phyloP scores from a whole-genome alignment of 345 rosid genomes.

The Eucalyptus sp. region DNA sequence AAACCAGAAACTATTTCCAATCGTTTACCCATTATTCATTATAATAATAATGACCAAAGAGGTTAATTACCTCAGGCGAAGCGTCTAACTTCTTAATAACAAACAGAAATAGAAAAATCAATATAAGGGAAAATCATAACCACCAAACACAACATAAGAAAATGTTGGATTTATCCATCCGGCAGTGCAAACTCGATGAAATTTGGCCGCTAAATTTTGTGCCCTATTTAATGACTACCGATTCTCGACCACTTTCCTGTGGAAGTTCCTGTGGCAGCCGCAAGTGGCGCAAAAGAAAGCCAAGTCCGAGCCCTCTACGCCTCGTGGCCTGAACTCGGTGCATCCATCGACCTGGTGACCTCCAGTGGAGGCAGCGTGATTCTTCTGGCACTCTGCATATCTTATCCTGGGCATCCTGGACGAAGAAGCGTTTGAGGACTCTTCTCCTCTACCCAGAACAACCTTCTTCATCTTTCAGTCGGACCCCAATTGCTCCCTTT shows the following conservation, averaged over 20 bases:
- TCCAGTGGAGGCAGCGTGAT: background rate
- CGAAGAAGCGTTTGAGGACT: background rate
- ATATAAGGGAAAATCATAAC: background rate
- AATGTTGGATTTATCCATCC: background rate
- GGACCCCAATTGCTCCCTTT: background rate
- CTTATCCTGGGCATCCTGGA: background rate
- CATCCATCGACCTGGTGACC: slow-evolving; percentile 1
- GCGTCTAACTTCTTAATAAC: background rate
- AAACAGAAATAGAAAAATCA: background rate
- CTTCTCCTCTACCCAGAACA: background rate
- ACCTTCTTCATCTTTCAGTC: background rate
- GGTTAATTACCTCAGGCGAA: background rate
- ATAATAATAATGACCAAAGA: background rate
- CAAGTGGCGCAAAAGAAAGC: background rate
- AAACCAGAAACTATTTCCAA: background rate
- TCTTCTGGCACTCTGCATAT: slow-evolving; percentile 6
- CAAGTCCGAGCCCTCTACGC: background rate
- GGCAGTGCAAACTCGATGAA: background rate
- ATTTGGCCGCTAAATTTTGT: background rate
- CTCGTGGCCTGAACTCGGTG: background rate
- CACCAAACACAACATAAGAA: background rate
- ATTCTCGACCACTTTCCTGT: background rate
- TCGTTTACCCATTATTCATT: background rate
- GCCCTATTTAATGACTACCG: background rate
- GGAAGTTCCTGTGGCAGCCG: slow-evolving; percentile 7